Evolutionary conservation across 371 early-diverging fungal genomes (phyloP).

Genomic region (Mucor plumbeus): DNA sequence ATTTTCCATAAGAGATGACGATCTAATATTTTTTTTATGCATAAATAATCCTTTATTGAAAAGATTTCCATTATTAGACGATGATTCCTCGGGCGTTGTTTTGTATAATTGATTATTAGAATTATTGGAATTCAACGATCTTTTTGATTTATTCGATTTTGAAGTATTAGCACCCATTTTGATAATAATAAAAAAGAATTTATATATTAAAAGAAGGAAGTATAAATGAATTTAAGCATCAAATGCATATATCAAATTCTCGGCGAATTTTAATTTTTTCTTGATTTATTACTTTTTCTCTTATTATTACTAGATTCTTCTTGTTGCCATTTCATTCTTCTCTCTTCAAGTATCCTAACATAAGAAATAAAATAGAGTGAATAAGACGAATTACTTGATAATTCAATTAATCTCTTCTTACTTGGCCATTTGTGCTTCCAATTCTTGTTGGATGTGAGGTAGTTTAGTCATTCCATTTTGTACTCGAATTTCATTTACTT

Average conservation of each 20-base stretch:
- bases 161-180: constrained; percentile 7
- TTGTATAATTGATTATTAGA: not conserved
- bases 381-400: not conserved
- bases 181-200: not conserved
- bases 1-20: not conserved
- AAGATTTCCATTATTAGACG: not conserved
- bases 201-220: not conserved
- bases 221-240: not conserved
- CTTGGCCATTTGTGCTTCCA: constrained; percentile 51
- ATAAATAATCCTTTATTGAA: not conserved
- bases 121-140: not conserved
- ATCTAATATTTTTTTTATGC: not conserved
- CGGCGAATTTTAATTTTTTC: constrained; percentile 10
- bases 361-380: not conserved
- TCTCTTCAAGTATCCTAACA: constrained; percentile 41
- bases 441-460: constrained; percentile 52
- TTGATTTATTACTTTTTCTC: constrained; percentile 12
- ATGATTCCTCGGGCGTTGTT: not conserved
- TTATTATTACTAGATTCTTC: constrained; percentile 11
- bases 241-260: not conserved
- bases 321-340: constrained; percentile 53
- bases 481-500: constrained; percentile 45
- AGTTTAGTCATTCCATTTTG: constrained; percentile 39
- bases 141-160: not conserved
- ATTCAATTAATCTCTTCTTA: constrained; percentile 12